A percentile compares a stretch with the other conserved stretches of the same genome.
These are phyloP conservation scores for Castanea sativa DNA, from an alignment of 306 rosid species.

Conservation along the genomic window DNA sequence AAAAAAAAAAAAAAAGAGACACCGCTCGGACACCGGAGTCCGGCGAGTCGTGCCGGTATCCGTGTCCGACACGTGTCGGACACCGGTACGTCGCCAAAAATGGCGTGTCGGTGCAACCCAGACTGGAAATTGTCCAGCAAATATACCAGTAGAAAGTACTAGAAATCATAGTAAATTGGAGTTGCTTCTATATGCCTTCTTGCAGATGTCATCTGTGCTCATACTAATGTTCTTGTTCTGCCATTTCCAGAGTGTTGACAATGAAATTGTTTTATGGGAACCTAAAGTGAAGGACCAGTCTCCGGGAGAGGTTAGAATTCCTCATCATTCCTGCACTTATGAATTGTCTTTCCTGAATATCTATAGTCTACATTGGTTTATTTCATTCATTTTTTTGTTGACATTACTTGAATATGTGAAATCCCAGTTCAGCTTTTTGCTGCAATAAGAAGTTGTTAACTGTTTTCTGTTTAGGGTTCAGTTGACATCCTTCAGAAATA, in stretches of 20 bases:
- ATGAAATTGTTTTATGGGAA: constrained; percentile 93
- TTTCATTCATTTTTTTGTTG: background rate
- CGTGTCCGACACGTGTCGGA: too few relatives aligned
- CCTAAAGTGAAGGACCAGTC: constrained; percentile 91
- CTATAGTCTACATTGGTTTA: background rate
- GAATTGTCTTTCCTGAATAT: background rate
- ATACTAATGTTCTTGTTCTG: constrained; percentile 11
- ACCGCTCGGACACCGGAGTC: too few relatives aligned
- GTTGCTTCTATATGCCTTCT: constrained; percentile 1
- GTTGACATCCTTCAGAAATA: constrained; percentile 94
- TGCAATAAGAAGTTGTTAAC: background rate
- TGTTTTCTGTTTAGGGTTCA: constrained; percentile 52
- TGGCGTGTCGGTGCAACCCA: too few relatives aligned
- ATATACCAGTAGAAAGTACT: background rate
- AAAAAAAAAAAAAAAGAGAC: too few relatives aligned
- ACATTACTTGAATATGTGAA: background rate
- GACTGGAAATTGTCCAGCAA: background rate
- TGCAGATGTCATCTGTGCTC: constrained; percentile 8
- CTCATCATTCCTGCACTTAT: background rate
- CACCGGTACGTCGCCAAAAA: too few relatives aligned
- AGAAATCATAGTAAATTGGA: background rate
- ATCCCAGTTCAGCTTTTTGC: constrained; percentile 5
- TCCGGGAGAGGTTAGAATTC: constrained; percentile 79
- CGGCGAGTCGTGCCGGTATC: too few relatives aligned
- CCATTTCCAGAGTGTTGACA: constrained; percentile 84